Conservation (phyloP, 495 filamentous ascomycete genomes). For the Penicillium cataractarum region DNA sequence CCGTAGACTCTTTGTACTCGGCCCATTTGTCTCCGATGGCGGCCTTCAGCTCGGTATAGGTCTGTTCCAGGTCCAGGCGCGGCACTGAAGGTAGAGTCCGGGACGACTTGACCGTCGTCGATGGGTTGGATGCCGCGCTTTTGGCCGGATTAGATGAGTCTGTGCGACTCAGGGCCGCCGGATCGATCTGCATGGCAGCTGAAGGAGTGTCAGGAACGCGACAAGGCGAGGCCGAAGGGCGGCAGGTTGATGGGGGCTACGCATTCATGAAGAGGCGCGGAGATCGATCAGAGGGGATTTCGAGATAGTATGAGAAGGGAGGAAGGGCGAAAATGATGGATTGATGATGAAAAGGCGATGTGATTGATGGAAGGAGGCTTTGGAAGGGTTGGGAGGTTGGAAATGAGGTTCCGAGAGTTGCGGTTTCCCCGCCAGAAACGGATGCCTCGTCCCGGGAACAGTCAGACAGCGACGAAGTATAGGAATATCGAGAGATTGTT, state of each 20-base stretch:
- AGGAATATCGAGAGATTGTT: neutral
- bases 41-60: slow-evolving; percentile 83
- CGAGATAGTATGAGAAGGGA: slow-evolving; percentile 31
- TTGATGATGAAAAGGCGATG: slow-evolving; percentile 31
- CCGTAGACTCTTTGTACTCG: slow-evolving; percentile 81
- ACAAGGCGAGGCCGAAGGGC: slow-evolving; percentile 50
- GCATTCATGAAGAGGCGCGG: slow-evolving; percentile 44
- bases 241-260: slow-evolving; percentile 35
- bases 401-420: slow-evolving; percentile 29
- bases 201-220: slow-evolving; percentile 45
- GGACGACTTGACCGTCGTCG: slow-evolving; percentile 56
- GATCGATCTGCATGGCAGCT: slow-evolving; percentile 83
- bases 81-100: slow-evolving; percentile 69
- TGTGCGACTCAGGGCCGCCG: slow-evolving; percentile 76
- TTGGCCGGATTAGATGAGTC: slow-evolving; percentile 67
- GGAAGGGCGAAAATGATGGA: slow-evolving; percentile 23
- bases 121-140: slow-evolving; percentile 58
- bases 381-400: slow-evolving; percentile 23
- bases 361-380: slow-evolving; percentile 3
- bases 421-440: slow-evolving; percentile 38
- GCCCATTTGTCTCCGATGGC: slow-evolving; percentile 85
- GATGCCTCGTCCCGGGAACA: slow-evolving; percentile 21
- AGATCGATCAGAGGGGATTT: slow-evolving; percentile 13
- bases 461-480: neutral
- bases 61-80: slow-evolving; percentile 87